A percentile compares a stretch with the other conserved stretches of the same genome.
These are phyloP conservation scores for Xerocomus nothofagi DNA, from an alignment of 1,284 basidiomycete genomes.

Conservation along the genomic window DNA sequence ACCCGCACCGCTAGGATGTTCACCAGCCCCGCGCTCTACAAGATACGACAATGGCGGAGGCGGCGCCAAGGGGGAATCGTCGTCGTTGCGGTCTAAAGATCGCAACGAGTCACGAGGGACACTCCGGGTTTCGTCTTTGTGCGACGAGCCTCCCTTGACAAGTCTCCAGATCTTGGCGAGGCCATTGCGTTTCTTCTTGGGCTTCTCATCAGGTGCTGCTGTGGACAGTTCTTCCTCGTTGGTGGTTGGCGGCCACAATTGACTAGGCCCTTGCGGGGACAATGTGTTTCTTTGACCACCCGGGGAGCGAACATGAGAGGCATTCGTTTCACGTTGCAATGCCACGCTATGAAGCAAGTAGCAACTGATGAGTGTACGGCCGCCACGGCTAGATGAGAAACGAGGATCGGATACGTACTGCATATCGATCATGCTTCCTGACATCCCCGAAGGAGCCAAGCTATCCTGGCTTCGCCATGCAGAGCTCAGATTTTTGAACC, in stretches of 20 bases:
- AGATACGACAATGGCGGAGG: slow-evolving; percentile 85
- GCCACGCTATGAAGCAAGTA: slow-evolving; percentile 53
- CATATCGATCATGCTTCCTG: slow-evolving; percentile 90
- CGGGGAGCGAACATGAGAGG: slow-evolving; percentile 41
- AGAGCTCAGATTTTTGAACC: slow-evolving; percentile 73
- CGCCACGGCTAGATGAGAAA: not conserved
- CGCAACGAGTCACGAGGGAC: slow-evolving; percentile 30
- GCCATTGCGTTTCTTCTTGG: slow-evolving; percentile 77
- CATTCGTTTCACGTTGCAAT: slow-evolving; percentile 62
- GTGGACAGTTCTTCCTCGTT: slow-evolving; percentile 32
- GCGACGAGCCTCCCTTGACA: slow-evolving; percentile 59
- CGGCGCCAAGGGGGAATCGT: slow-evolving; percentile 75
- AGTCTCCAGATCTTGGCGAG: slow-evolving; percentile 83
- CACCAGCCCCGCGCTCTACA: slow-evolving; percentile 62
- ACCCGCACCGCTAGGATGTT: slow-evolving; percentile 39
- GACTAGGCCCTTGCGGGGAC: slow-evolving; percentile 51
- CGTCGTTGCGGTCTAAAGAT: slow-evolving; percentile 50
- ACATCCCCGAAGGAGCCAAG: slow-evolving; percentile 73
- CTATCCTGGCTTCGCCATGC: slow-evolving; percentile 79
- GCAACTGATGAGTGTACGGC: slow-evolving; percentile 11
- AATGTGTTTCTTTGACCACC: slow-evolving; percentile 42
- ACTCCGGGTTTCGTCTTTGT: slow-evolving; percentile 34
- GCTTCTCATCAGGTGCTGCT: slow-evolving; percentile 34
- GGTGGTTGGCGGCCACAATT: slow-evolving; percentile 52
- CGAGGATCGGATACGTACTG: slow-evolving; percentile 60